Base-by-base conservation (phyloP, 768 basidiomycete genomes). In the Suillus paluster region DNA sequence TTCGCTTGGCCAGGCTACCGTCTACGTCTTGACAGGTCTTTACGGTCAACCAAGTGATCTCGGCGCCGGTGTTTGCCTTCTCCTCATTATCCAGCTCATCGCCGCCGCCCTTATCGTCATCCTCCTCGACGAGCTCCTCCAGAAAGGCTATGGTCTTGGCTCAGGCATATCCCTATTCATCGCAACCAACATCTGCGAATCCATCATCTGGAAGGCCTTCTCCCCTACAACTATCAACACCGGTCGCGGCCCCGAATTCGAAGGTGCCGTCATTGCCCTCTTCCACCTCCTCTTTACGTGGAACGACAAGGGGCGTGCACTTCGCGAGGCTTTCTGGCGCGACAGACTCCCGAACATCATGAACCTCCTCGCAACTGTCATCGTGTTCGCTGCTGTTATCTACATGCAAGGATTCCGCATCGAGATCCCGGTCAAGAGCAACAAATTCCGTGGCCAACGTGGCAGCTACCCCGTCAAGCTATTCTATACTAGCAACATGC, bases 121-220 rank as follows among this genome's bases (percentile, higher is more conserved):
- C 69, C 89, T 99, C 67, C 93, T 99, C 68, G 97, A 99, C 73
- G 96, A 99, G 77, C 93, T 99, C 64, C 92, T 99, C 67, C 97
- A 98, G 71, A 99, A 99, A 75, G 97, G 97, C 46, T 99, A 99
- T 76, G 97, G 97, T 73, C 93, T 99, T 65, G 97, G 97, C 61
- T 96, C 94, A 5, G 97, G 97, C 65, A 98, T 99, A 78, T 96
- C 95, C 61, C 90, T 99, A 61, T 99, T 99, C 86, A 97, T 99
- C 70, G 97, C 97, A 5, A 99, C 97, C 81, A 99, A 99, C 84
- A 99, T 99, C 69, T 99, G 97, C 78, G 97, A 99, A 77, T 94
- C 91, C 65, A 99, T 99, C 80, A 88, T 99, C 73, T 99, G 97
- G 97, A 99, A 99, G 73, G 97, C 97, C 2, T 99, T 99, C 80